Base-by-base conservation (phyloP, 1,284 basidiomycete genomes). In the Sanghuangporus weigelae region DNA sequence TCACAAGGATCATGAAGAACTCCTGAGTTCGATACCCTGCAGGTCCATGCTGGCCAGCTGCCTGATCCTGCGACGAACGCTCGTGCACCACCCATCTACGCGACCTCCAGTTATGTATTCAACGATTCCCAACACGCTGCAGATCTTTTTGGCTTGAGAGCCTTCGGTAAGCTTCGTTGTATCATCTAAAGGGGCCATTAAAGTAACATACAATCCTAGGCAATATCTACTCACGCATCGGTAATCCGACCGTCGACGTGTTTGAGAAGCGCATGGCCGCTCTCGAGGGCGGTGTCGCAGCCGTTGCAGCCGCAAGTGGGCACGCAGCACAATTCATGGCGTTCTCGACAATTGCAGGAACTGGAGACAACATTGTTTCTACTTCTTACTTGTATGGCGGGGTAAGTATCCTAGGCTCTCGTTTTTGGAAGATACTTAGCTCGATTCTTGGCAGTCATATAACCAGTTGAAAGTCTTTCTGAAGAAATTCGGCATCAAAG, bases 401-500 rank as follows among this genome's bases (percentile, higher is more conserved):
- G 26, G 85, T 87, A 68, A 70, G 83, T 72, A 23, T n/a, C 57
- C 0, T 10, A 59, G 6, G 8, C 3, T 21, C 48, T n/a, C 26
- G 12, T 46, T 19, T 19, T 10, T 8, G 2, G 44, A 12, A 7
- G 53, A 38, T 12, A 19, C 36, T 54, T 10, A 54, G 7, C 14
- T 38, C 16, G 12, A 1, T 14, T 21, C 14, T 54, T 26, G 57
- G 36, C 70, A 84, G 84, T 93, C 90, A 4, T 95, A 90, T 79
- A 96, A 95, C 71, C 93, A 95, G 73, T 88, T 95, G 79, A 95
- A 94, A 81, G 92, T 92, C 31, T 87, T 84, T 36, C 81, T 92
- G 75, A 90, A 90, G 73, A 88, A 89, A 68, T 90, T 84, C 69
- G 89, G 89, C 42, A 93, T 96, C 67, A 78, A 78, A 3, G 86